Percentiles rank a stretch among this genome's conserved stretches.
Evolutionary conservation across 2,329 filamentous ascomycete genomes (phyloP).

Genomic region (Monilinia fructicola): DNA sequence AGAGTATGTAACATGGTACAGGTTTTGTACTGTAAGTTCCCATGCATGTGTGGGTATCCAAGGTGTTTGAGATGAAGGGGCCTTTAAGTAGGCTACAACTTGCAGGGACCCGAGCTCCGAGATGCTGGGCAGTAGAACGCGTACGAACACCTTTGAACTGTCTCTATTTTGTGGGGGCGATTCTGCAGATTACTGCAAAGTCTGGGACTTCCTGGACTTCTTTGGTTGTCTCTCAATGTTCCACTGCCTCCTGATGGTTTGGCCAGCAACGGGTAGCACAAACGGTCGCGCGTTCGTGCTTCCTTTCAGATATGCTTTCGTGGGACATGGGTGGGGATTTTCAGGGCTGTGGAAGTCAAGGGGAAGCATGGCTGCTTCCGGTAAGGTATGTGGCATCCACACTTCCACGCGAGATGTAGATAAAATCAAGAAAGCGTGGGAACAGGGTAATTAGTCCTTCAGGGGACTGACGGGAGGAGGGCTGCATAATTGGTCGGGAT

Average conservation of each 20-base stretch:
- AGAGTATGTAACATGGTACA: slow-evolving; percentile 13
- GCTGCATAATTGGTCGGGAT: slow-evolving; percentile 18
- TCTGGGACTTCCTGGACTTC: not conserved
- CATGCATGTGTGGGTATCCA: slow-evolving; percentile 5
- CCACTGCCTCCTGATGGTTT: slow-evolving; percentile 16
- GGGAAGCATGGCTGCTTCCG: slow-evolving; percentile 23
- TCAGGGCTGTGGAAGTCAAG: slow-evolving; percentile 18
- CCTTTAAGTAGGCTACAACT: slow-evolving; percentile 8
- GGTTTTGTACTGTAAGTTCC: slow-evolving; percentile 1
- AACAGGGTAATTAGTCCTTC: slow-evolving; percentile 14
- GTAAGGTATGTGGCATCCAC: slow-evolving; percentile 21
- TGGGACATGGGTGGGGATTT: slow-evolving; percentile 6
- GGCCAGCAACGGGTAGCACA: slow-evolving; percentile 13
- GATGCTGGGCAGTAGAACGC: not conserved
- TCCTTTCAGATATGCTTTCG: slow-evolving; percentile 9
- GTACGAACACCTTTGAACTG: slow-evolving; percentile 8
- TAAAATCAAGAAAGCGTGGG: slow-evolving; percentile 11
- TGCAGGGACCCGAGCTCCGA: slow-evolving; percentile 23
- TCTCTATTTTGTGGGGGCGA: slow-evolving; percentile 11
- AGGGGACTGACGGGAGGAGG: slow-evolving; percentile 20
- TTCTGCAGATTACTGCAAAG: not conserved
- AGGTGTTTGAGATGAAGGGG: slow-evolving; percentile 23
- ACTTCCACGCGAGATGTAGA: slow-evolving; percentile 22
- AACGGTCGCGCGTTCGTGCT: slow-evolving; percentile 16
- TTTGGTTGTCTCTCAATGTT: slow-evolving; percentile 10